A percentile compares a stretch with the other conserved stretches of the same genome.
Conservation (phyloP, 345 rosid genomes). For the Rhodamnia argentea region DNA sequence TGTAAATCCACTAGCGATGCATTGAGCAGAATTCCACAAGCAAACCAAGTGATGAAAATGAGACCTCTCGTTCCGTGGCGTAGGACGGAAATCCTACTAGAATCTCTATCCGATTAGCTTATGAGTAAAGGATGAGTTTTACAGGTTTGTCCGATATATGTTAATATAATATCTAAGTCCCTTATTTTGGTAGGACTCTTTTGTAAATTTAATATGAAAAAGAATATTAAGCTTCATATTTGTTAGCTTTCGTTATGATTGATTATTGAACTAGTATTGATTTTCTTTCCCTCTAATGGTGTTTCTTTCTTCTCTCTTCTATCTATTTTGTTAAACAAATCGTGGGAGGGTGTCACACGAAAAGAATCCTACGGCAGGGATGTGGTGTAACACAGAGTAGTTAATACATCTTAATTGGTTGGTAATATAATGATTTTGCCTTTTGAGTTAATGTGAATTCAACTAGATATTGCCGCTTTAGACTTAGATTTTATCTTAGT, state of each 20-base stretch:
- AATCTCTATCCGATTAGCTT: not conserved
- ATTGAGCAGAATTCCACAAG: not conserved
- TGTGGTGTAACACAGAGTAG: not conserved
- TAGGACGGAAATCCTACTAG: not conserved
- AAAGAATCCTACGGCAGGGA: not conserved
- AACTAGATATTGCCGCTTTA: not conserved
- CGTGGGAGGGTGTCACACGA: not conserved
- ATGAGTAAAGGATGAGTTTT: no score
- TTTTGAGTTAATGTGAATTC: not conserved
- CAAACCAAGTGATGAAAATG: not conserved
- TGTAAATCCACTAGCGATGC: not conserved
- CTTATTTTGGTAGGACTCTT: not conserved
- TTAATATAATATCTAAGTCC: not conserved
- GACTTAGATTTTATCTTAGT: not conserved
- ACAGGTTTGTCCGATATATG: no score
- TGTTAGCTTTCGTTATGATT: not conserved
- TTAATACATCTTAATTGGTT: not conserved
- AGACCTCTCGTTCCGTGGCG: not conserved
- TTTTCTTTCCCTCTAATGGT: not conserved
- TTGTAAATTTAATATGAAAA: not conserved
- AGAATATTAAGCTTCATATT: not conserved
- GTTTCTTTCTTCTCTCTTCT: not conserved
- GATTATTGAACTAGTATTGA: not conserved
- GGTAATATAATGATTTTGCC: no score
- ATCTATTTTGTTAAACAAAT: not conserved